Base-by-base conservation (phyloP, 2,329 filamentous ascomycete genomes). In the Xylariaceae sp. region DNA sequence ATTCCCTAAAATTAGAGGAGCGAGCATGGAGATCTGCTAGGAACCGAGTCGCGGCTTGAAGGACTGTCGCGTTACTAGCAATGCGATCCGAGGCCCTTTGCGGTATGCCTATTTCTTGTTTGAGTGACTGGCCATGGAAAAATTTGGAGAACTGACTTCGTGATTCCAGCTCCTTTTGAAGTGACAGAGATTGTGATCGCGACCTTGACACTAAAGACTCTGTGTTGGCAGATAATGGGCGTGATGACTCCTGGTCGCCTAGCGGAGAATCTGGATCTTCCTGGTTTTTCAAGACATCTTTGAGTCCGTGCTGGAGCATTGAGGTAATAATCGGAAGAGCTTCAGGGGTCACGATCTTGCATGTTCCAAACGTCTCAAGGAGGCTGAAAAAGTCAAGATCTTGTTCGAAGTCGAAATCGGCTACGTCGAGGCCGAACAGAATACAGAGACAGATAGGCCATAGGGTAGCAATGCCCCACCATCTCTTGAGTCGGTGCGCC, bases 371-470 rank as follows among this genome's bases (percentile, higher is more conserved):
- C 0, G 87, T 80, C 51, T 92, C 85, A 3, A 92, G 74, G 1
- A 99, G 80, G 60, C 82, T 88, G 65, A 85, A 87, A 15, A 89
- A 81, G 65, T 93, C 88, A 66, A 96, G 88, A 30, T 86, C 80
- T 64, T 84, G 81, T 55, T 89, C 84, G 66, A 92, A 84, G 68
- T 92, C 83, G 66, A 92, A 82, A 53, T 84, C 84, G 1, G 86
- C 86, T 51, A 95, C 84, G 69, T 97, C 92, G 48, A 86, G 82
- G 0, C 90, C 92, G 69, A 99, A 96, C 2, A 99, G 75, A 18
- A 97, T 88, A 56, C 90, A 87, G 73, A 99, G 90, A 70, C 89
- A 92, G 49, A 94, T 87, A 0, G 88, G 86, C 94, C 94, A 97
- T 30, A 97, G 75, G 0, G 86, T 84, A 2, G 92, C 84, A 13